Evolutionary conservation across 148 eudicot genomes (phyloP).

Genomic region (Fagopyrum homotropicum): DNA sequence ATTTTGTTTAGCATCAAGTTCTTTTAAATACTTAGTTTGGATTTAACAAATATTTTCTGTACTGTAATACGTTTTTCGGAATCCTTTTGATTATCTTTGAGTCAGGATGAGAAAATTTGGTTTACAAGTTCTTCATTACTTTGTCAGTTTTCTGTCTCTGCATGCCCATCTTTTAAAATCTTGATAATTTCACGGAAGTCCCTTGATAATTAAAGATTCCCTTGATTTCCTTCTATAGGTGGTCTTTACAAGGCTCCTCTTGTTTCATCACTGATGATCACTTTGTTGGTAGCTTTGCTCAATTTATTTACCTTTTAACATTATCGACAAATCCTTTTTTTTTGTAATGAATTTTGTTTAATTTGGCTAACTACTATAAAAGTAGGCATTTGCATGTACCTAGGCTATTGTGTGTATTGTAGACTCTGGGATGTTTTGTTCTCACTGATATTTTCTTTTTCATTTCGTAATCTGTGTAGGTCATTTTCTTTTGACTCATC

Average conservation of each 20-base stretch:
- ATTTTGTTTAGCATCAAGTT: neutral
- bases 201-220: neutral
- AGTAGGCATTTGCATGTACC: neutral
- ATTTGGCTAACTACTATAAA: neutral
- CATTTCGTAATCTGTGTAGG: conserved; percentile 27
- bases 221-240: neutral
- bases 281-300: neutral
- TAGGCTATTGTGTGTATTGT: neutral
- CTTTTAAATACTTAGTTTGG: neutral
- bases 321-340: neutral
- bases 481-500: conserved; percentile 58
- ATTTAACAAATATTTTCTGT: neutral
- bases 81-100: neutral
- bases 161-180: neutral
- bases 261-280: neutral
- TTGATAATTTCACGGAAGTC: neutral
- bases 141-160: neutral
- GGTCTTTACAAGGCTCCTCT: neutral
- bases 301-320: neutral
- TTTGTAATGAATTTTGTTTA: neutral
- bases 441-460: neutral
- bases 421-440: neutral
- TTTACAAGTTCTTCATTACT: neutral
- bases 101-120: neutral
- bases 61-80: neutral